Evolutionary conservation across 1,284 basidiomycete species (phyloP).

Genomic region (Phenoliferia sp.): DNA sequence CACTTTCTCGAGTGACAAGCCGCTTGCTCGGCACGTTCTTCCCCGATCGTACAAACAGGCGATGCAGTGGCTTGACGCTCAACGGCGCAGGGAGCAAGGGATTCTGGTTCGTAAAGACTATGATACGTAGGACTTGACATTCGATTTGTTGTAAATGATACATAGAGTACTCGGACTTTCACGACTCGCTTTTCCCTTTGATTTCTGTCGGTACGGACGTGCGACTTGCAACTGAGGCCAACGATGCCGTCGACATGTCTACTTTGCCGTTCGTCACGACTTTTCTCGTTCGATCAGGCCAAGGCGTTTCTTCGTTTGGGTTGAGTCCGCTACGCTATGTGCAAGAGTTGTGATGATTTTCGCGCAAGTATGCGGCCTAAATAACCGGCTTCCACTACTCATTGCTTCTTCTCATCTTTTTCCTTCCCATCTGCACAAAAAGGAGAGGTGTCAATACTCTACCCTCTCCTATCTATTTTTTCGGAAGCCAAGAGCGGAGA

Average conservation of each 20-base stretch:
- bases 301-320: too few species aligned
- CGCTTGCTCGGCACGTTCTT: conserved; percentile 32
- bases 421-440: conserved; percentile 12
- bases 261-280: too few species aligned
- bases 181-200: too few species aligned
- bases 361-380: too few species aligned
- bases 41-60: conserved; percentile 25
- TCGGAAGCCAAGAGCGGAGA: conserved; percentile 21
- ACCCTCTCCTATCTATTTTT: conserved; percentile 6
- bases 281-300: too few species aligned
- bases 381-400: neutral
- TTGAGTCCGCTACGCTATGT: too few species aligned
- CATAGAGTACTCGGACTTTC: too few species aligned
- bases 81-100: conserved; percentile 18
- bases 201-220: too few species aligned
- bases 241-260: too few species aligned
- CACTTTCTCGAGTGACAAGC: conserved; percentile 29
- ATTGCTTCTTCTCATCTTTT: conserved; percentile 7
- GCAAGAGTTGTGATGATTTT: too few species aligned
- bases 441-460: conserved; percentile 1
- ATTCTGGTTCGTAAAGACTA: conserved; percentile 22
- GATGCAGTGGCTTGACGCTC: conserved; percentile 30
- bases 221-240: too few species aligned
- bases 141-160: too few species aligned
- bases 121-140: neutral